Conservation (phyloP, 176 grass and related monocot species). For the Themeda triandra region DNA sequence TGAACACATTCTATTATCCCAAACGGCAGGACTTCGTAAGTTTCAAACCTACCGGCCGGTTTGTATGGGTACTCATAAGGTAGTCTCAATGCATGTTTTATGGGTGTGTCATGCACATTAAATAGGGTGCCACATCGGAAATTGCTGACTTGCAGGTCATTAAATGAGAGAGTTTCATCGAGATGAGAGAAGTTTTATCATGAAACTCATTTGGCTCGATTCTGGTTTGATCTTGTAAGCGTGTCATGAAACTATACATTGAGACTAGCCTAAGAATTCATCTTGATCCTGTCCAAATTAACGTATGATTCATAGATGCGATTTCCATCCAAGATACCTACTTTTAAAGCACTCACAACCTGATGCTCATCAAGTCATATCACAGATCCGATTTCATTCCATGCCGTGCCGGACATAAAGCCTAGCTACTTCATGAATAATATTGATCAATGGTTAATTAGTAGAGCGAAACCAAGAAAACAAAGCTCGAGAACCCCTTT, state of each 20-base stretch:
- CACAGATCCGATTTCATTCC: neutral
- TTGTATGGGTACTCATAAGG: neutral
- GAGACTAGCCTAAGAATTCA: too few species aligned
- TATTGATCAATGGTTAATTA: conserved; percentile 29
- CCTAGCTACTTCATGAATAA: neutral
- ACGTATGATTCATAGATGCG: neutral
- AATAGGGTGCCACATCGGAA: too few species aligned
- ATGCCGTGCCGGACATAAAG: conserved; percentile 3
- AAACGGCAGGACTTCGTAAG: too few species aligned
- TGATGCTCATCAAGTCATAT: neutral
- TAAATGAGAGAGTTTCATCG: too few species aligned
- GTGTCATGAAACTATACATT: too few species aligned
- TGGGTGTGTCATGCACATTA: too few species aligned
- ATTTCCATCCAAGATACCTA: neutral
- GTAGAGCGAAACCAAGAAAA: neutral
- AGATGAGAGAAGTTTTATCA: too few species aligned
- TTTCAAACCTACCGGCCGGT: too few species aligned
- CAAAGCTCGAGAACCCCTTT: accelerated
- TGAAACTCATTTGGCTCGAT: too few species aligned
- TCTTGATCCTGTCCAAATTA: too few species aligned
- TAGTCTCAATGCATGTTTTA: neutral
- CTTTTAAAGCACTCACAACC: neutral
- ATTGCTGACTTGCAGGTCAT: too few species aligned
- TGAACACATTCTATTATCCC: neutral
- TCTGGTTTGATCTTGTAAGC: too few species aligned